Evolutionary conservation across 352 stramenopile species (phyloP).

Genomic region (Phytopythium litorale): DNA sequence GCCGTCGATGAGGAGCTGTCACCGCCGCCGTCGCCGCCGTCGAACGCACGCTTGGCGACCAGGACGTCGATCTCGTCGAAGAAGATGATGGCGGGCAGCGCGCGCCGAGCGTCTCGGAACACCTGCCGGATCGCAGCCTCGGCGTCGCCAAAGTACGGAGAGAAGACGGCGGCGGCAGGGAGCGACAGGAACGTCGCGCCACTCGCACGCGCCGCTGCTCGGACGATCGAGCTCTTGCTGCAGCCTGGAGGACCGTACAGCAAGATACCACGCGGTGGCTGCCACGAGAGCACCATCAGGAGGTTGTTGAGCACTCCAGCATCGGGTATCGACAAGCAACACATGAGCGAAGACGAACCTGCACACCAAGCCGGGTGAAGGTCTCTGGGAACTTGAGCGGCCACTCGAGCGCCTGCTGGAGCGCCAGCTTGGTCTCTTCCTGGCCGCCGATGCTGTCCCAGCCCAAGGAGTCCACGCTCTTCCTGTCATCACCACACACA

Average conservation of each 20-base stretch:
- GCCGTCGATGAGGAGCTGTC: constrained; percentile 57
- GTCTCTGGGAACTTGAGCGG: constrained; percentile 73
- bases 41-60: constrained; percentile 77
- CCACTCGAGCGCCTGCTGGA: constrained; percentile 89
- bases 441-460: constrained; percentile 82
- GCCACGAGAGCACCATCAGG: neutral
- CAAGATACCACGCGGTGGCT: constrained; percentile 74
- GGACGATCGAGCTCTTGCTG: constrained; percentile 89
- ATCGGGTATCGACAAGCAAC: neutral
- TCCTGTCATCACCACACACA: constrained; percentile 21
- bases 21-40: constrained; percentile 23
- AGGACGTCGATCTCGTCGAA: constrained; percentile 89
- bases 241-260: constrained; percentile 90
- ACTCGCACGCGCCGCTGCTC: constrained; percentile 70
- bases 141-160: constrained; percentile 85
- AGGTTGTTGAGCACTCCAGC: neutral
- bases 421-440: constrained; percentile 56
- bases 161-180: constrained; percentile 86
- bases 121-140: constrained; percentile 80
- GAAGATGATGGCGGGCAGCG: constrained; percentile 90
- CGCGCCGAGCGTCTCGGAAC: constrained; percentile 71
- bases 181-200: constrained; percentile 85
- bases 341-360: constrained; percentile 13
- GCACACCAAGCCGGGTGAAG: constrained; percentile 66
- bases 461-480: constrained; percentile 48